Conservation (phyloP, 1,284 basidiomycete species). For the Cutaneotrichosporon dermatis region DNA sequence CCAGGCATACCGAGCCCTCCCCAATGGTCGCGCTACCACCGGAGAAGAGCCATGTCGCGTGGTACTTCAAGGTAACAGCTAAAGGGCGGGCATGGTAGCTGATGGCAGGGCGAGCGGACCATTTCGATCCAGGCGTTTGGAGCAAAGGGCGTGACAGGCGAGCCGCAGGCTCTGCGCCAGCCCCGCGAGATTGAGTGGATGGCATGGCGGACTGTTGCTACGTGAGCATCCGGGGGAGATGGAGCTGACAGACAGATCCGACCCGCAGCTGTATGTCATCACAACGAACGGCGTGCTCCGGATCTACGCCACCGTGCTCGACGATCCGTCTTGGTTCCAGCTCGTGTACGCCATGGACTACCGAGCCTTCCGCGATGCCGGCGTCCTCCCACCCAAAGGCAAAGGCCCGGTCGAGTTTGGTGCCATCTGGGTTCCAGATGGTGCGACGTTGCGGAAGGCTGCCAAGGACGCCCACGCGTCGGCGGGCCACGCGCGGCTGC, state of each 20-base stretch:
- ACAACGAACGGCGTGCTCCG: constrained; percentile 54
- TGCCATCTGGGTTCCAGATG: constrained; percentile 32
- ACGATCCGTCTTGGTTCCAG: constrained; percentile 77
- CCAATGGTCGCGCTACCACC: constrained; percentile 18
- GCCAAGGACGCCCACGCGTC: constrained; percentile 21
- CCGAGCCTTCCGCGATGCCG: constrained; percentile 53
- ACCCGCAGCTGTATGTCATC: constrained; percentile 42
- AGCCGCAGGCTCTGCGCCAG: constrained; percentile 38
- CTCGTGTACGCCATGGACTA: constrained; percentile 62
- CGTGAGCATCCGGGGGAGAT: constrained; percentile 17
- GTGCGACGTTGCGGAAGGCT: constrained; percentile 23
- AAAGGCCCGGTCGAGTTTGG: constrained; percentile 21
- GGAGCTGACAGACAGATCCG: constrained; percentile 24
- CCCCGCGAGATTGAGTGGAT: constrained; percentile 41
- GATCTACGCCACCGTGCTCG: constrained; percentile 80
- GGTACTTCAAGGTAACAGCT: constrained; percentile 23
- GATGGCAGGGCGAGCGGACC: constrained; percentile 16
- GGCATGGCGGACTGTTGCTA: constrained; percentile 34
- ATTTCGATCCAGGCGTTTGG: constrained; percentile 29
- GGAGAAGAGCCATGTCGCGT: constrained; percentile 30
- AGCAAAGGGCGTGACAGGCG: constrained; percentile 20
- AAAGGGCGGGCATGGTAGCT: background rate
- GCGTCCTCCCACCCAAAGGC: constrained; percentile 12
- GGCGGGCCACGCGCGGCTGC: constrained; percentile 47
- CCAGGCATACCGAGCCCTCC: background rate